Evolutionary conservation across 139 green algal genomes (phyloP), one percentile per base, ranked within the genome.

Genomic region (Pleodorina starrii): DNA sequence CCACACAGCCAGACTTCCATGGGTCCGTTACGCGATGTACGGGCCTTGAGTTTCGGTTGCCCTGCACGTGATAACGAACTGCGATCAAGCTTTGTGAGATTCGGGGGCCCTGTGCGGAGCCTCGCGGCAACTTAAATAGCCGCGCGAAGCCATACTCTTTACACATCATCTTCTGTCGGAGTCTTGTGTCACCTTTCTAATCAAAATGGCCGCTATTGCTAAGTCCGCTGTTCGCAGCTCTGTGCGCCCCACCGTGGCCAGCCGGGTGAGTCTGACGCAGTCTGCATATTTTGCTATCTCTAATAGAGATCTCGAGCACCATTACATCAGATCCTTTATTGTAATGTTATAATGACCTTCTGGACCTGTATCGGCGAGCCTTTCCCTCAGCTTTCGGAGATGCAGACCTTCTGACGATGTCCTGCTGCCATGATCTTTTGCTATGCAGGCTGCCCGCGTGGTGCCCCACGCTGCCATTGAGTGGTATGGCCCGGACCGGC

Each of bases 401-500:
- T 60, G 51, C 54, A 32, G 54, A 66, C 5, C 14, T 27, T 60
- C 54, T 66, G 54, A 66, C 5, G 51, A 60, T 60, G 51, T 60
- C 51, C 51, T 60, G 51, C 51, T 17, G 21, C 6, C 2, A 66
- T 7, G 7, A 66, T 12, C 6, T 12, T 66, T 66, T 2, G 2
- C 6, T 66, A 2, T 66, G 74, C 43, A 95, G 93, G 89, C 87
- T 77, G 91, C 90, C 89, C 78, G 84, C 66, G 90, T 94, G 85
- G 94, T 96, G 63, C 94, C 94, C 73, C 90, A 90, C 80, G 94
- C 94, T 68, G 90, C 94, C 59, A 90, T 96, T 40, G 95, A 97
- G 94, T 97, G 90, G 66, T 97, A 96, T 84, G 97, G 97, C 91
- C 96, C 97, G 59, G 92, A 98, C 91, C 94, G 97, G 87, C 94